Conservation (phyloP, 1,284 basidiomycete species). For the Ustilago curta region DNA sequence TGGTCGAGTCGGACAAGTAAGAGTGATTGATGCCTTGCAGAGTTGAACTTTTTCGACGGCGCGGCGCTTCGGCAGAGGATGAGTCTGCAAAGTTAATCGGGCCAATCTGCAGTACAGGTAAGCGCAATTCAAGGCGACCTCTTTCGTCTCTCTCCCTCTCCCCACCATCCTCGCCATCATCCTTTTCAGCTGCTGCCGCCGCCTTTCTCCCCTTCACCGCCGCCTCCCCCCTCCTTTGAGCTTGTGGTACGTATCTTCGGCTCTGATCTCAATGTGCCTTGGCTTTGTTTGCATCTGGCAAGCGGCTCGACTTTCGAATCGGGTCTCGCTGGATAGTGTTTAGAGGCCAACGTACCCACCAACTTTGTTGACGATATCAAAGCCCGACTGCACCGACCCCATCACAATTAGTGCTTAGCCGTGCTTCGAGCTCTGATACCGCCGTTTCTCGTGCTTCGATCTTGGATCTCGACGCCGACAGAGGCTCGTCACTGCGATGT, state of each 20-base stretch:
- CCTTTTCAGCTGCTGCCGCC: constrained; percentile 24
- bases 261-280: neutral
- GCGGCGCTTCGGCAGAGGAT: constrained; percentile 4
- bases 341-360: neutral
- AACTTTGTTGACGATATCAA: constrained; percentile 8
- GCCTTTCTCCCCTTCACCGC: constrained; percentile 16
- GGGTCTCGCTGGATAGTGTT: neutral
- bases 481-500: neutral
- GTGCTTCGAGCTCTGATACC: constrained; percentile 1
- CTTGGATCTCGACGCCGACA: neutral
- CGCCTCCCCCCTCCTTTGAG: constrained; percentile 28
- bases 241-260: constrained; percentile 42
- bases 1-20: neutral
- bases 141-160: neutral
- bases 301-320: constrained; percentile 1
- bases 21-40: no score
- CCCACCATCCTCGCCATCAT: constrained; percentile 41
- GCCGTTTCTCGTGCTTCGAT: neutral
- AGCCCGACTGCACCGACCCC: neutral
- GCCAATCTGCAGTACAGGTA: neutral
- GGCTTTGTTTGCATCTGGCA: neutral
- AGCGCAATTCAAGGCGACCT: neutral
- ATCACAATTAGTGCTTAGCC: neutral
- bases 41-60: neutral
- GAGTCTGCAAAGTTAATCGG: neutral